These are phyloP conservation scores for Astraeus odoratus DNA, from an alignment of 768 basidiomycete genomes.

Conservation along the genomic window DNA sequence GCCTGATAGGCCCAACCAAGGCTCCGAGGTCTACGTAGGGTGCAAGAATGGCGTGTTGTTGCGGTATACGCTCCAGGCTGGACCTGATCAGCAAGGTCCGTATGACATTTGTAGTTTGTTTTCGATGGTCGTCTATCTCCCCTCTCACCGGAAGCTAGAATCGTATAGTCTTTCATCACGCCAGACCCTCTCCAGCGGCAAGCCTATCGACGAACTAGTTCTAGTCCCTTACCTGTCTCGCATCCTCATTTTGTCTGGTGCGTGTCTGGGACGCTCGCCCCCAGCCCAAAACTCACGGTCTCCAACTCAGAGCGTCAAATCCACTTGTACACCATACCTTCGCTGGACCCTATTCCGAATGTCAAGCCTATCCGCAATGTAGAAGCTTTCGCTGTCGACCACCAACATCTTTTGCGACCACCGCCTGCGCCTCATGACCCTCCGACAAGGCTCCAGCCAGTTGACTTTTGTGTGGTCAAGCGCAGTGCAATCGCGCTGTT, in stretches of 20 bases:
- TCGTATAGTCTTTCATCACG: conserved; percentile 64
- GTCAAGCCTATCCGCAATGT: conserved; percentile 81
- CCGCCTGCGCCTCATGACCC: conserved; percentile 35
- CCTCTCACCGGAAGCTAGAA: conserved; percentile 34
- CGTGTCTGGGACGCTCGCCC: conserved; percentile 23
- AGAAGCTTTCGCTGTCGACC: conserved; percentile 75
- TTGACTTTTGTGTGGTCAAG: conserved; percentile 73
- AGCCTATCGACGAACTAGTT: conserved; percentile 74
- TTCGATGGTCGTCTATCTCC: background rate
- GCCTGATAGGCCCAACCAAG: conserved; percentile 29
- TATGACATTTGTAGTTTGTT: background rate
- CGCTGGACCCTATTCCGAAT: conserved; percentile 59
- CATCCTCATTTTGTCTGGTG: conserved; percentile 68
- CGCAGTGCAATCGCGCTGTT: conserved; percentile 57
- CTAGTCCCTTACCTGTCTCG: conserved; percentile 71
- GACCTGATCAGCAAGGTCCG: conserved; percentile 40
- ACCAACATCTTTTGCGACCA: conserved; percentile 54
- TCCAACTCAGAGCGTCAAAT: conserved; percentile 47
- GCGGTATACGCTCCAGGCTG: conserved; percentile 66
- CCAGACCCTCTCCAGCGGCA: conserved; percentile 59
- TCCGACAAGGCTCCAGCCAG: conserved; percentile 37
- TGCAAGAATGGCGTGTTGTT: conserved; percentile 80
- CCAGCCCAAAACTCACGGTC: background rate
- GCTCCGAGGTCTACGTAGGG: conserved; percentile 82
- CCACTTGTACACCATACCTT: conserved; percentile 75